These are phyloP conservation scores for Tillandsia leiboldiana DNA, from an alignment of 176 grass and related monocot genomes.

Conservation along the genomic window DNA sequence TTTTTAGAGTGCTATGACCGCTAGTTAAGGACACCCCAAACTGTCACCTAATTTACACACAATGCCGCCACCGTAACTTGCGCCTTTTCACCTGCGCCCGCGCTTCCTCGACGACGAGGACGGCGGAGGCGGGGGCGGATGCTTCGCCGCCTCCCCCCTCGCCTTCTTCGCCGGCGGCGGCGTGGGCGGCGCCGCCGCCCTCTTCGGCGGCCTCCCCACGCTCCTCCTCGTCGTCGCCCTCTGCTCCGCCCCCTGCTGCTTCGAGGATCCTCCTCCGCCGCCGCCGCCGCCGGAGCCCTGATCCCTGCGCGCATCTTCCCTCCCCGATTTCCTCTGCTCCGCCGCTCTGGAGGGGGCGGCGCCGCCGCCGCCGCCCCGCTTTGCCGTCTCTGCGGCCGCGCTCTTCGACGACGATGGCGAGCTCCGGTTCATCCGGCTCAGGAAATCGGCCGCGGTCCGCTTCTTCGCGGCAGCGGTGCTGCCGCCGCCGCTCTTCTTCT, in stretches of 20 bases:
- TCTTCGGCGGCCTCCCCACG: slow-evolving; percentile 61
- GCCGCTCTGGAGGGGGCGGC: slow-evolving; percentile 21
- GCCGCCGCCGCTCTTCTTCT: slow-evolving; percentile 36
- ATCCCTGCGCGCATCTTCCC: slow-evolving; percentile 38
- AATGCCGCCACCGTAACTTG: not conserved
- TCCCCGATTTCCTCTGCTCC: slow-evolving; percentile 46
- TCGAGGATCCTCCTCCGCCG: not conserved
- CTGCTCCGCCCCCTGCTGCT: slow-evolving; percentile 20
- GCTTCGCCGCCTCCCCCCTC: slow-evolving; percentile 38
- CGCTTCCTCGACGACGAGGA: slow-evolving; percentile 36
- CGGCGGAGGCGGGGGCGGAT: not conserved
- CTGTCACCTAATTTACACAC: slow-evolving; percentile 24
- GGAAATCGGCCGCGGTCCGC: slow-evolving; percentile 58
- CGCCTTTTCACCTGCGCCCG: slow-evolving; percentile 18
- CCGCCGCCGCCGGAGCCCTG: slow-evolving; percentile 21
- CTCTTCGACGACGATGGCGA: slow-evolving; percentile 27
- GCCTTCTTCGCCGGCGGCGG: slow-evolving; percentile 48
- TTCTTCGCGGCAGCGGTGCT: slow-evolving; percentile 30
- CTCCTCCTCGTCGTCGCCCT: slow-evolving; percentile 30
- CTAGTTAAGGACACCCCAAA: too few relatives aligned
- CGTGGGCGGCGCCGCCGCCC: slow-evolving; percentile 15
- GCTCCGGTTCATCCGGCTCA: slow-evolving; percentile 71
- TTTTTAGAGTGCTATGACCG: too few relatives aligned
- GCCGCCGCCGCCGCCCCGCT: slow-evolving; percentile 2
- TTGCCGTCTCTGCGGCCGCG: slow-evolving; percentile 37